phyloP scores from a whole-genome alignment of 2,329 filamentous ascomycete genomes.

The Aspergillus glaucus region DNA sequence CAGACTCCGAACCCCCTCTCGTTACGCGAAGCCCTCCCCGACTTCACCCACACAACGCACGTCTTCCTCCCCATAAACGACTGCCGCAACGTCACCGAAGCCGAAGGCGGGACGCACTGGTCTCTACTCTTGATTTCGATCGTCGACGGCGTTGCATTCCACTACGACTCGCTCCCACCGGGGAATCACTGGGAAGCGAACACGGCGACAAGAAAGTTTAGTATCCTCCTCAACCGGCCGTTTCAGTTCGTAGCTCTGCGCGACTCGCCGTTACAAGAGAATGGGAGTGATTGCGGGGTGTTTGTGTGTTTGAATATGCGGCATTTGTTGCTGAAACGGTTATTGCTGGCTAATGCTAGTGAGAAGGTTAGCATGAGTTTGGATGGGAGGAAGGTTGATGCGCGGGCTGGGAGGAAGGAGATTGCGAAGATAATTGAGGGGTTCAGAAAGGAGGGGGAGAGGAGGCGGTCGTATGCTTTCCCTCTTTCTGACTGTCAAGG shows the following conservation, averaged over 20 bases:
- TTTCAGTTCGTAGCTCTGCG: slow-evolving; percentile 69
- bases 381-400: slow-evolving; percentile 76
- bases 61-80: slow-evolving; percentile 96
- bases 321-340: slow-evolving; percentile 76
- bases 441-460: slow-evolving; percentile 79
- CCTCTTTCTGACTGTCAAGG: background rate
- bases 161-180: slow-evolving; percentile 82
- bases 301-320: slow-evolving; percentile 96
- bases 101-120: slow-evolving; percentile 94
- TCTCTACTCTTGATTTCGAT: slow-evolving; percentile 83
- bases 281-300: slow-evolving; percentile 88
- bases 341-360: slow-evolving; percentile 70
- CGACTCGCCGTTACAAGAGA: slow-evolving; percentile 86
- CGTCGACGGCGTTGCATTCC: slow-evolving; percentile 86
- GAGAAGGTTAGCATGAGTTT: slow-evolving; percentile 95
- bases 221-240: slow-evolving; percentile 60
- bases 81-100: slow-evolving; percentile 63
- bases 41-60: slow-evolving; percentile 76
- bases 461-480: slow-evolving; percentile 66
- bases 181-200: slow-evolving; percentile 70
- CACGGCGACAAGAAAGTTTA: slow-evolving; percentile 62
- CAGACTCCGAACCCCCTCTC: slow-evolving; percentile 56
- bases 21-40: slow-evolving; percentile 64
- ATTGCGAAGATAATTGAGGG: slow-evolving; percentile 86
- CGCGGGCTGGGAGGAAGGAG: slow-evolving; percentile 72